phyloP scores from a whole-genome alignment of 352 stramenopile genomes.

The Halophytophthora polymorphica region DNA sequence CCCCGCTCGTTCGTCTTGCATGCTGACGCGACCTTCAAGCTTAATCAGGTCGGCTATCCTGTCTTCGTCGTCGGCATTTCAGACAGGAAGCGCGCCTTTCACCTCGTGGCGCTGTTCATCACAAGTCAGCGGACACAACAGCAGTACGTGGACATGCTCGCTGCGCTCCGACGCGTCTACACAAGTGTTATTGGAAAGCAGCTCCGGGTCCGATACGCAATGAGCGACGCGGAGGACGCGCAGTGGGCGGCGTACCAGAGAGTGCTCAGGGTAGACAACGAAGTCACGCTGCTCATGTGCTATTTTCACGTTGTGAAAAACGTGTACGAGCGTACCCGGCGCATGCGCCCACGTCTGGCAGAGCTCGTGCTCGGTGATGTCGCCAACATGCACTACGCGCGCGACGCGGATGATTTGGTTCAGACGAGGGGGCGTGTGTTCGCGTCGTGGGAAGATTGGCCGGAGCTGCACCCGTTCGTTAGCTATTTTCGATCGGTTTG shows the following conservation, averaged over 20 bases:
- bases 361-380: conserved; percentile 12
- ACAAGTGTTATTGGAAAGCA: no score
- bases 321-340: conserved; percentile 7
- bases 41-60: conserved; percentile 10
- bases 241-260: no score
- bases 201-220: no score
- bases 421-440: no score
- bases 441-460: no score
- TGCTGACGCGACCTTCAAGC: conserved; percentile 18
- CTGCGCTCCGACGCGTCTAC: no score
- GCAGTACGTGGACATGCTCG: no score
- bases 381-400: conserved; percentile 11
- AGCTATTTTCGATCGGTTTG: no score
- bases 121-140: not conserved
- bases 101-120: conserved; percentile 12
- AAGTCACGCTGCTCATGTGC: conserved; percentile 25
- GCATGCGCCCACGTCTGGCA: not conserved
- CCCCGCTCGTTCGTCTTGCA: conserved; percentile 2
- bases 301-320: conserved; percentile 23
- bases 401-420: no score
- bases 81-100: conserved; percentile 3
- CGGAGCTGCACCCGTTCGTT: no score
- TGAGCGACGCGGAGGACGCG: no score
- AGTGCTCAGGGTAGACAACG: no score
- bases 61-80: conserved; percentile 12